Evolutionary conservation across 257 asterid species (phyloP).

Genomic region (Anisodus tanguticus): DNA sequence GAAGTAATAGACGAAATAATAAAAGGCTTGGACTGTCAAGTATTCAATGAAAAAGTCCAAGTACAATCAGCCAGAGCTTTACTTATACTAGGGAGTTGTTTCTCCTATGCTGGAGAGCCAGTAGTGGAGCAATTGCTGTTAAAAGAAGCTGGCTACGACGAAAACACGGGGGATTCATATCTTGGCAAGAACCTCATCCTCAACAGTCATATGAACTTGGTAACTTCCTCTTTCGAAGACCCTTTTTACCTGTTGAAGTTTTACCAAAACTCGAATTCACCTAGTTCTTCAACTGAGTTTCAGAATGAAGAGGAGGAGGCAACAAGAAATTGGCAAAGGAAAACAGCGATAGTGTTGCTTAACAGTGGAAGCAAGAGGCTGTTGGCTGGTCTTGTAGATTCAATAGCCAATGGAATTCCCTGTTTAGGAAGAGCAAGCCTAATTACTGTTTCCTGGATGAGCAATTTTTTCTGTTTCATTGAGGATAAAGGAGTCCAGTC

Average conservation of each 20-base stretch:
- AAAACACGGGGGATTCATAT: conserved; percentile 36
- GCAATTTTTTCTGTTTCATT: conserved; percentile 47
- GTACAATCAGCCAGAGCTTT: conserved; percentile 65
- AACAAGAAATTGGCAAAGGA: conserved; percentile 59
- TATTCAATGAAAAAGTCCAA: conserved; percentile 61
- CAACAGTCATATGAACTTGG: conserved; percentile 39
- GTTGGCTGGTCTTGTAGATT: conserved; percentile 57
- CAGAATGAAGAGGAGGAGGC: conserved; percentile 63
- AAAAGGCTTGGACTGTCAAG: conserved; percentile 54
- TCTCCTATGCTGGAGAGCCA: conserved; percentile 71
- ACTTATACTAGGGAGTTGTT: conserved; percentile 68
- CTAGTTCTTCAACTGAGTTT: not conserved
- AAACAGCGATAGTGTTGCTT: conserved; percentile 54
- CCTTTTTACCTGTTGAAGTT: not conserved
- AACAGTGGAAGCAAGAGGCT: conserved; percentile 51
- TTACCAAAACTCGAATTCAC: not conserved
- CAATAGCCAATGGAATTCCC: conserved; percentile 70
- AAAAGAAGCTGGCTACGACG: conserved; percentile 58
- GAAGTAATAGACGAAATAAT: conserved; percentile 72
- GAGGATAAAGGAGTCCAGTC: conserved; percentile 49
- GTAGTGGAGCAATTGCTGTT: conserved; percentile 64
- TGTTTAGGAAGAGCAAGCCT: conserved; percentile 76
- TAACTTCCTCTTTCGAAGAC: conserved; percentile 29
- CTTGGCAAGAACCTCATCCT: conserved; percentile 30
- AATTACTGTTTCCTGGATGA: conserved; percentile 73